Evolutionary conservation across 169 alveolate genomes (phyloP), one percentile per base, ranked within the genome.

Genomic region (Plasmodium sp.): DNA sequence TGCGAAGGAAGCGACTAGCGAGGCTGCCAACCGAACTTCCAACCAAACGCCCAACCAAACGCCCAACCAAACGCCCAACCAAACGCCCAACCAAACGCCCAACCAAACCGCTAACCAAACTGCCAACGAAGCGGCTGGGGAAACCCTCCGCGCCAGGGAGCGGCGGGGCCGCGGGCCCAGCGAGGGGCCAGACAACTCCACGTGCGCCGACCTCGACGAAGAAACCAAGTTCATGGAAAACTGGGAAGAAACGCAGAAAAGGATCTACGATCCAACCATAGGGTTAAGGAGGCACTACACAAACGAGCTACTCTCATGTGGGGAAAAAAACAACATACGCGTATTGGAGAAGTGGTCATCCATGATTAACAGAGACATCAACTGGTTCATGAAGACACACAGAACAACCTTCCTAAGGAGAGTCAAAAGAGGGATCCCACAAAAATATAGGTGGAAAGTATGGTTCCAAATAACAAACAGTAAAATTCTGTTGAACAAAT

Each of bases 361-460:
- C 2, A 95, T 95, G 97, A 81, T 85, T 56, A 72, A 72, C 45
- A 95, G 95, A 51, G 96, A 95, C 36, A 84, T 95, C 18, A 93
- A 86, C 34, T 92, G 95, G 92, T 95, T 95, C 83, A 86, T 73
- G n/a, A 92, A 84, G 33, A 79, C 83, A 12, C 97, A 95, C 71
- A 92, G 27, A 81, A 95, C 94, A 36, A 95, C 97, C n/a, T 86
- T 72, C 48, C 39, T 88, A 81, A 92, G 97, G 45, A 95, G 97
- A 74, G 95, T 95, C 5, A 92, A 93, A 45, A 84, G 97, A 74
- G 97, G 97, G n/a, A 94, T 93, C 5, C 97, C 97, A 14, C 97
- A 95, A 86, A 94, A 95, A 51, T 95, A 84, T 81, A 80, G 97
- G 71, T 95, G 97, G 97, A 92, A 77, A 88, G 84, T 92, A 22